Conservation (phyloP, 768 basidiomycete genomes). For the Mrakia blollopis region DNA sequence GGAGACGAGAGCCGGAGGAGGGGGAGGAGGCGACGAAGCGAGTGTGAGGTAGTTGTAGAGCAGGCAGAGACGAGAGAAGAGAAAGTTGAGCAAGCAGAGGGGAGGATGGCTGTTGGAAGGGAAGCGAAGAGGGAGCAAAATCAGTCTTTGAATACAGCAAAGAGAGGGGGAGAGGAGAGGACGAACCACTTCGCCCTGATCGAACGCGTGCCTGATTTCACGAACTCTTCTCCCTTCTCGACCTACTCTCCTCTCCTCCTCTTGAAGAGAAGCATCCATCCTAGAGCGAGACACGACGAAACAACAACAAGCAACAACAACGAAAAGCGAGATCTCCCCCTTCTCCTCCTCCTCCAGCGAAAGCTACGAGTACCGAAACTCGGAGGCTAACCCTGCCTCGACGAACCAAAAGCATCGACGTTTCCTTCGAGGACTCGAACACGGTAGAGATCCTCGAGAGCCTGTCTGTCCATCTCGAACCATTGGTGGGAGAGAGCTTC, state of each 20-base stretch:
- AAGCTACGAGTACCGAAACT: not conserved
- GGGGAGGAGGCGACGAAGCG: not conserved
- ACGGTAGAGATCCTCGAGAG: constrained; percentile 19
- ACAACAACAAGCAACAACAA: too few species aligned
- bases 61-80: not conserved
- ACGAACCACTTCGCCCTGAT: not conserved
- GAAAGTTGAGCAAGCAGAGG: too few species aligned
- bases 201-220: constrained; percentile 1
- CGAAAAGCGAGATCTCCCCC: too few species aligned
- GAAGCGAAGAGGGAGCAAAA: not conserved
- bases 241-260: not conserved
- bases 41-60: not conserved
- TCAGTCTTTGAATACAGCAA: not conserved
- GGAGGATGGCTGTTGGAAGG: not conserved
- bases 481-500: constrained; percentile 14
- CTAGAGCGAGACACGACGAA: too few species aligned
- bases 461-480: constrained; percentile 11
- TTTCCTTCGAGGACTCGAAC: not conserved
- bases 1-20: not conserved
- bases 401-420: not conserved
- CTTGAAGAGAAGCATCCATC: not conserved
- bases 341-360: not conserved
- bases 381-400: too few species aligned
- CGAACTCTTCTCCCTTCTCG: not conserved
- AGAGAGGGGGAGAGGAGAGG: not conserved